Evolutionary conservation across 1,284 basidiomycete species (phyloP), one percentile per base, ranked within the genome.

Genomic region (Malassezia psittaci): DNA sequence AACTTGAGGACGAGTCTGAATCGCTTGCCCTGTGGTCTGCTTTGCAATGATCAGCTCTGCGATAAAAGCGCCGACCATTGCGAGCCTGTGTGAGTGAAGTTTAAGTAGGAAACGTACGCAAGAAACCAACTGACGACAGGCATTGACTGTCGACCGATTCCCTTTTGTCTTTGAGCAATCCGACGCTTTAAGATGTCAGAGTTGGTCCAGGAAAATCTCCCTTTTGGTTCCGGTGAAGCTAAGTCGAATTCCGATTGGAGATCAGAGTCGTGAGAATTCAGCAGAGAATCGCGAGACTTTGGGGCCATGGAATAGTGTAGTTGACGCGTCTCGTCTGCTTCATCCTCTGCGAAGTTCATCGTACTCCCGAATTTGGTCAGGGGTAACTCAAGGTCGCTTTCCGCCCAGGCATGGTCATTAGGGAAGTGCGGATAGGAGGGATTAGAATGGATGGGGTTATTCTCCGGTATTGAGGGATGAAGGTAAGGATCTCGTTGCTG

Each of bases 71-170:
- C 88, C 79, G 2, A 79, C 81, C 13, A 84, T 75, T 84, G 93
- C 67, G 3, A 71, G 52, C 6, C 57, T 64, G 52, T 24, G 34
- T 42, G 29, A 18, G 32, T 41, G 9, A 41, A n/a, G 24, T 29
- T 21, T 8, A 41, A 11, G 15, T 15, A 13, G 4, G 11, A 9
- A 6, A 54, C 45, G 48, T 50, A 35, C 38, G 51, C 46, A 35
- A 76, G 81, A 54, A 87, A 48, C 76, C 77, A 80, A 34, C 75
- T 74, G 33, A 77, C 80, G 59, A 85, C 81, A 8, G 91, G 87
- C 73, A 85, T 81, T 52, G 75, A 81, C 75, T 96, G 91, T 18
- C 87, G 80, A 5, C 86, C 87, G 40, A 91, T 80, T 1, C 88
- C 87, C 43, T 85, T 80, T 68, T 82, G 85, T 45, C 75, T 71